Evolutionary conservation across 345 rosid species (phyloP).

Genomic region (Camelina sativa): DNA sequence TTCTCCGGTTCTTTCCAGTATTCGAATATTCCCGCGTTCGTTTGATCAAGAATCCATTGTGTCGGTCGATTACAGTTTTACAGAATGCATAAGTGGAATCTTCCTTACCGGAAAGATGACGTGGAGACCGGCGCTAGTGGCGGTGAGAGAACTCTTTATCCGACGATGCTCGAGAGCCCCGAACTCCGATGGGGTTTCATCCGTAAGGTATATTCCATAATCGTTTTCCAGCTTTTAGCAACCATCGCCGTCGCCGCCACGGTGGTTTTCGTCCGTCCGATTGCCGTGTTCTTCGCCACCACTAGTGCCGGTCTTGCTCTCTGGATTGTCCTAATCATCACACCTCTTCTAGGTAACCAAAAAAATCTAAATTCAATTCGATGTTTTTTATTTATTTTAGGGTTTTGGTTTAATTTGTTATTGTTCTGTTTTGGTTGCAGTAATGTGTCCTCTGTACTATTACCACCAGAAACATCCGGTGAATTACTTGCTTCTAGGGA

Average conservation of each 20-base stretch:
- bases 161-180: conserved; percentile 83
- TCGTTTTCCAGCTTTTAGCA: conserved; percentile 64
- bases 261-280: conserved; percentile 68
- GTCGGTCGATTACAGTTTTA: neutral
- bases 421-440: conserved; percentile 42
- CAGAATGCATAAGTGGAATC: conserved; percentile 51
- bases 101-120: conserved; percentile 58
- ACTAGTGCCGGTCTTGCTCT: conserved; percentile 69
- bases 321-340: conserved; percentile 69
- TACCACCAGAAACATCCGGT: conserved; percentile 89
- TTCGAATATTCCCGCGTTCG: conserved; percentile 8
- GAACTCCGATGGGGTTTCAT: conserved; percentile 88
- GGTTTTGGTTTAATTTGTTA: neutral
- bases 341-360: conserved; percentile 62
- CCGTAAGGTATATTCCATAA: conserved; percentile 72
- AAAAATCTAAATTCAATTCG: neutral
- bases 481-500: conserved; percentile 71
- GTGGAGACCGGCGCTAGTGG: conserved; percentile 51
- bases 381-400: neutral
- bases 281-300: conserved; percentile 63
- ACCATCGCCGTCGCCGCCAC: conserved; percentile 78
- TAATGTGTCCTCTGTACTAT: conserved; percentile 71
- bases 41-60: neutral
- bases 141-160: conserved; percentile 66
- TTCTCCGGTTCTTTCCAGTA: neutral